Conservation (phyloP, 345 rosid genomes). For the Eutrema heterophyllum region DNA sequence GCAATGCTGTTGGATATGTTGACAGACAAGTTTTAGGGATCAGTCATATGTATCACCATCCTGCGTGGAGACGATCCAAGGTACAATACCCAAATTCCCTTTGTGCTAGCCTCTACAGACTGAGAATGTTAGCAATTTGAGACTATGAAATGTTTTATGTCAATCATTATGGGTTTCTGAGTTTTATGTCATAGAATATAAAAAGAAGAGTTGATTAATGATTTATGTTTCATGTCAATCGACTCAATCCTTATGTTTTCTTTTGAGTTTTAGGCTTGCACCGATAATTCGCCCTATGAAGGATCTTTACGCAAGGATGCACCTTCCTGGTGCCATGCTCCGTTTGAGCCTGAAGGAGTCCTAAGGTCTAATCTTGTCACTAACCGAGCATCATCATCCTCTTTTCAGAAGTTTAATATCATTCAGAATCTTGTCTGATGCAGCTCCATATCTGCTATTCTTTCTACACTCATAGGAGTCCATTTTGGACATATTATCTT, state of each 20-base stretch:
- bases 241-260: neutral
- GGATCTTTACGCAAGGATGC: constrained; percentile 54
- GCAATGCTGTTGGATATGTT: constrained; percentile 79
- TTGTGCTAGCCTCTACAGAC: neutral
- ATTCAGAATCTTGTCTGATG: constrained; percentile 20
- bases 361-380: constrained; percentile 46
- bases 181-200: neutral
- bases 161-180: neutral
- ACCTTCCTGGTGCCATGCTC: constrained; percentile 86
- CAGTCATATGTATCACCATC: constrained; percentile 67
- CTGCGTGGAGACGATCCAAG: constrained; percentile 95
- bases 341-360: constrained; percentile 94
- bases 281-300: constrained; percentile 52
- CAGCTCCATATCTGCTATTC: constrained; percentile 77
- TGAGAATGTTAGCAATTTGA: neutral
- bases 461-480: constrained; percentile 73
- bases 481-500: constrained; percentile 83
- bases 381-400: neutral
- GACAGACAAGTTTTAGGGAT: constrained; percentile 74
- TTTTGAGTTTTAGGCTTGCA: constrained; percentile 59
- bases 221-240: neutral
- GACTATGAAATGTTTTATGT: neutral
- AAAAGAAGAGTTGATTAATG: neutral
- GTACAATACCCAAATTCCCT: constrained; percentile 24
- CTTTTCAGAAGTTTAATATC: neutral